Evolutionary conservation across 1,139 yeast species (phyloP).

Genomic region (Debaryomyces subglobosus): DNA sequence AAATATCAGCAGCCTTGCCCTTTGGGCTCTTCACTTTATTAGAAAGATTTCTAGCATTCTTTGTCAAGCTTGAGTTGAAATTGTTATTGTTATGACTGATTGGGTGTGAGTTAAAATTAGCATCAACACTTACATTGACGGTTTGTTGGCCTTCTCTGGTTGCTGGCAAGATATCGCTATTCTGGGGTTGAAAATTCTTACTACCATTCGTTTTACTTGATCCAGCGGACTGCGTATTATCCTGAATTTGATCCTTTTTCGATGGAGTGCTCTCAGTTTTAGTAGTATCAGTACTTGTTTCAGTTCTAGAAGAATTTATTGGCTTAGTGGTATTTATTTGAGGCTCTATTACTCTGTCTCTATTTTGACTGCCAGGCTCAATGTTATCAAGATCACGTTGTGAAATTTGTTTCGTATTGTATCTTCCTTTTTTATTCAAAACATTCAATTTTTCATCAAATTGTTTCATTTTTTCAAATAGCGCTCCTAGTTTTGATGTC

Average conservation of each 20-base stretch:
- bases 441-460: constrained; percentile 20
- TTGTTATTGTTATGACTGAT: neutral
- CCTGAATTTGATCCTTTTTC: neutral
- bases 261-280: neutral
- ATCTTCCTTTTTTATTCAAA: constrained; percentile 8
- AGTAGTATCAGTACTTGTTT: neutral
- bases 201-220: neutral
- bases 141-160: neutral
- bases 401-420: neutral
- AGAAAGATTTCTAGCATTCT: neutral
- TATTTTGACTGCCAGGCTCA: neutral
- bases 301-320: neutral
- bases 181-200: neutral
- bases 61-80: neutral
- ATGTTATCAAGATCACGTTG: neutral
- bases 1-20: neutral
- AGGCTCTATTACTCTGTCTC: neutral
- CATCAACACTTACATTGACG: neutral
- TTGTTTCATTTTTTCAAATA: constrained; percentile 22
- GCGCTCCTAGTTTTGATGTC: constrained; percentile 17
- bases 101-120: neutral
- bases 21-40: neutral
- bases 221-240: neutral
- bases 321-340: neutral
- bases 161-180: neutral